These are phyloP conservation scores for Agaricus sinodeliciosus DNA, from an alignment of 768 basidiomycete species.

Conservation along the genomic window DNA sequence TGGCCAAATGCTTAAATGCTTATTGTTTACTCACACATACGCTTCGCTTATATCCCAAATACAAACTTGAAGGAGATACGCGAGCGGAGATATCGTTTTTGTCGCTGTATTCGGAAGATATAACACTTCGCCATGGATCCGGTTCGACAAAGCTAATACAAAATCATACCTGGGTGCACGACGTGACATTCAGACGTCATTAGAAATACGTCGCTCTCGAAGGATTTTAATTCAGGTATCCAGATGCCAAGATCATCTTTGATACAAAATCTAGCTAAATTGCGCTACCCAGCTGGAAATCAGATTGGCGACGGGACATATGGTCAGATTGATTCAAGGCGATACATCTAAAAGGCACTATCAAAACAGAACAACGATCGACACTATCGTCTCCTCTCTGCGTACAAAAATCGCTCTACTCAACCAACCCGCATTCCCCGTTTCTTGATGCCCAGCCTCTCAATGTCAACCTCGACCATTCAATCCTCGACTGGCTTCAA, in stretches of 20 bases:
- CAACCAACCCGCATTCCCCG: no score
- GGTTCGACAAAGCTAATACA: not conserved
- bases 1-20: not conserved
- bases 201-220: not conserved
- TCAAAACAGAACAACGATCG: no score
- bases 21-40: not conserved
- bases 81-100: slow-evolving; percentile 1
- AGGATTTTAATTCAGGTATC: no score
- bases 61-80: not conserved
- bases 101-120: not conserved
- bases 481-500: not conserved
- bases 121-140: not conserved
- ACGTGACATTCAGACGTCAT: not conserved
- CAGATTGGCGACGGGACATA: no score
- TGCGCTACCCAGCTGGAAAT: no score
- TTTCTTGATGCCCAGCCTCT: not conserved
- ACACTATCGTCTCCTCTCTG: no score
- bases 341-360: no score
- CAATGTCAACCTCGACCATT: not conserved
- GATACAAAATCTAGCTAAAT: no score
- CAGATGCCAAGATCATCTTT: no score
- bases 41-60: not conserved
- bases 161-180: not conserved
- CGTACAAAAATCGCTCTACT: no score
- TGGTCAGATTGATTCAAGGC: no score